Percentiles rank a stretch among this genome's conserved stretches.
phyloP scores from a whole-genome alignment of 169 alveolate species.

The Toxoplasma gondii region DNA sequence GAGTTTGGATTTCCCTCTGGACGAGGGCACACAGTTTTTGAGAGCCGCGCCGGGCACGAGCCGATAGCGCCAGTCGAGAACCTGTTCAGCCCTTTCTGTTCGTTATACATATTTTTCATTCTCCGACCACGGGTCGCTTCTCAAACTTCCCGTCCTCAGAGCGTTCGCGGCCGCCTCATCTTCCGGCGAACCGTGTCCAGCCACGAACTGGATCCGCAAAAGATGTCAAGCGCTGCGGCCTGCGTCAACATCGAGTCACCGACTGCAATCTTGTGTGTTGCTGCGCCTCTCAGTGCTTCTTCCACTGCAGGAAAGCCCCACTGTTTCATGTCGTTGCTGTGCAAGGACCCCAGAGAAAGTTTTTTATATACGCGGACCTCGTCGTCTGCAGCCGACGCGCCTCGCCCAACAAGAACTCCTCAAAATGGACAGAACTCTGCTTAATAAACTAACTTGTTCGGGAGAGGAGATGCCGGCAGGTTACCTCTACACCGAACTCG shows the following conservation, averaged over 20 bases:
- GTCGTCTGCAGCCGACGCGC: background rate
- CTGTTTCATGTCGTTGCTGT: too few species aligned
- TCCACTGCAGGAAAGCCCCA: too few species aligned
- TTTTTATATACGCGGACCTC: background rate
- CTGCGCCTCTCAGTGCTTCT: background rate
- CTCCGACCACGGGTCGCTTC: too few species aligned
- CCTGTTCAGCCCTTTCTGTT: background rate
- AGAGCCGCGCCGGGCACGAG: background rate
- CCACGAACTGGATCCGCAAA: background rate
- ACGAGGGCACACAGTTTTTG: background rate
- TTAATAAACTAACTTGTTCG: constrained; percentile 8
- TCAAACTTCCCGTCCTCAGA: background rate
- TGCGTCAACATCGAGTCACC: background rate
- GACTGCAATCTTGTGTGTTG: background rate
- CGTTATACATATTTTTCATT: background rate
- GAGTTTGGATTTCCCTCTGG: background rate
- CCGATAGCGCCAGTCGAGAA: too few species aligned
- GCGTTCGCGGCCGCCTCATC: background rate
- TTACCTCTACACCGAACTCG: constrained; percentile 28
- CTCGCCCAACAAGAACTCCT: background rate
- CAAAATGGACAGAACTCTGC: constrained; percentile 26
- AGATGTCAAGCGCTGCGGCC: background rate
- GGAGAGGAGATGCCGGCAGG: constrained; percentile 46
- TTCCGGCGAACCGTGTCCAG: background rate
- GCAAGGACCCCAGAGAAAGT: too few species aligned